Base-by-base conservation (phyloP, 2,329 filamentous ascomycete species). In the Grosmannia clavigera region DNA sequence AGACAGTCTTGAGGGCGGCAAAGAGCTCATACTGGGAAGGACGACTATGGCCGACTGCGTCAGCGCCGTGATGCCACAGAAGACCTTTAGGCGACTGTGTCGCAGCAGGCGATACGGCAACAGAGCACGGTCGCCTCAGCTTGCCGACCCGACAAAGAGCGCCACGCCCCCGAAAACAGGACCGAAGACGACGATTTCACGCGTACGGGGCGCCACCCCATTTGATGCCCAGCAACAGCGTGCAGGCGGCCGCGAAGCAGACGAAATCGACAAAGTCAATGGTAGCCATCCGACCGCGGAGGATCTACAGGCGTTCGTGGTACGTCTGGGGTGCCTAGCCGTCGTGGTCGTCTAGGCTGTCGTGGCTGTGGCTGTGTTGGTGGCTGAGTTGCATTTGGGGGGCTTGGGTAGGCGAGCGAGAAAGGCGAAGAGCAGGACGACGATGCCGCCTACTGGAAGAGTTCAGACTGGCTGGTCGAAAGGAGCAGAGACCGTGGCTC, bases 231-330 rank as follows among this genome's bases (percentile, higher is more conserved):
- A 79, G 69, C 6, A 78, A 62, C 72, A 71, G 65, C 63, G 77
- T 64, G 61, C 73, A 63, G 55, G 72, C 67, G 31, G 72, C 68
- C 11, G 76, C 72, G 53, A 81, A 71, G 12, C 77, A 66, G 3
- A 66, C 63, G 58, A 76, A 78, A 38, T 75, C 76, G 2, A 70
- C 25, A 6, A 75, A 68, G 60, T 78, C 75, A n/a, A 78, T 71
- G 35, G 70, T 43, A 3, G 52, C 56, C 9, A 55, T 35, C 54
- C 19, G 33, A 25, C 40, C 14, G 7, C 40, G 12, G 40, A 43
- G 54, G 1, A 64, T 48, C 62, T 62, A 59, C 7, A 56, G 4
- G 11, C 31, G 54, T n/a, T 56, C 38, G 35, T 22, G 65, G 19
- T 66, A 64, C 29, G 73, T 66, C 2, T 72, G 59, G 7, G 66